A percentile compares a stretch with the other conserved stretches of the same genome.
Evolutionary conservation across 805 yeast genomes (phyloP).

Genomic region (Vanderwaltozyma polyspora): DNA sequence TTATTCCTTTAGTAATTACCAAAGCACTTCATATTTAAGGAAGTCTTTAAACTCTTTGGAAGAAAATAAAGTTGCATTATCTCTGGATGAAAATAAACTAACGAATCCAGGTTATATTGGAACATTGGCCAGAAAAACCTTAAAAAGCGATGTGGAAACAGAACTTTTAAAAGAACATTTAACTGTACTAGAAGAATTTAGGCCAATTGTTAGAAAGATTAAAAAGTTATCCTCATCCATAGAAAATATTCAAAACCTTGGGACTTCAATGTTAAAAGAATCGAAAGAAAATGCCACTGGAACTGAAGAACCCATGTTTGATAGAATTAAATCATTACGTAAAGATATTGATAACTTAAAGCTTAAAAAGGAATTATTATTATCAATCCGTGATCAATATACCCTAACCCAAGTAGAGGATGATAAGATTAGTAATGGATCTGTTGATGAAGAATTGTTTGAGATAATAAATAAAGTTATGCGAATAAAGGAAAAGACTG

Average conservation of each 20-base stretch:
- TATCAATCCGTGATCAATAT: slow-evolving; percentile 47
- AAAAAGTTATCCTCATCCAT: slow-evolving; percentile 23
- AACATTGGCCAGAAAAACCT: slow-evolving; percentile 45
- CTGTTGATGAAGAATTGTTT: slow-evolving; percentile 45
- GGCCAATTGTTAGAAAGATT: slow-evolving; percentile 34
- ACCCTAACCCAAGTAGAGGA: slow-evolving; percentile 65
- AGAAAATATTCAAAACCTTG: slow-evolving; percentile 12
- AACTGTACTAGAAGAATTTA: slow-evolving; percentile 35
- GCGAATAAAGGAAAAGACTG: slow-evolving; percentile 53
- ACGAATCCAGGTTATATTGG: slow-evolving; percentile 41
- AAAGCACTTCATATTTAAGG: slow-evolving; percentile 24
- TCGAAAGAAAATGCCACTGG: slow-evolving; percentile 21
- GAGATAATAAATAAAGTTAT: slow-evolving; percentile 49
- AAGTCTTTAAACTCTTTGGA: slow-evolving; percentile 28
- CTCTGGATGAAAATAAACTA: slow-evolving; percentile 29
- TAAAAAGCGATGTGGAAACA: slow-evolving; percentile 49
- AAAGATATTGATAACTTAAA: slow-evolving; percentile 10
- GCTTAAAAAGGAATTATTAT: slow-evolving; percentile 42
- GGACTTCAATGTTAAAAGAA: slow-evolving; percentile 7
- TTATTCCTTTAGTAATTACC: slow-evolving; percentile 18
- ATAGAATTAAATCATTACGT: slow-evolving; percentile 11
- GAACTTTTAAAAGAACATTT: slow-evolving; percentile 49
- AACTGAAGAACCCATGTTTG: slow-evolving; percentile 5
- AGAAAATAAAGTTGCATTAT: slow-evolving; percentile 18
- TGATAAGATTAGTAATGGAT: slow-evolving; percentile 37